A percentile compares a stretch with the other conserved stretches of the same genome.
These are phyloP conservation scores for Proliferodiscus dingleyae DNA, from an alignment of 2,329 filamentous ascomycete genomes.

Conservation along the genomic window DNA sequence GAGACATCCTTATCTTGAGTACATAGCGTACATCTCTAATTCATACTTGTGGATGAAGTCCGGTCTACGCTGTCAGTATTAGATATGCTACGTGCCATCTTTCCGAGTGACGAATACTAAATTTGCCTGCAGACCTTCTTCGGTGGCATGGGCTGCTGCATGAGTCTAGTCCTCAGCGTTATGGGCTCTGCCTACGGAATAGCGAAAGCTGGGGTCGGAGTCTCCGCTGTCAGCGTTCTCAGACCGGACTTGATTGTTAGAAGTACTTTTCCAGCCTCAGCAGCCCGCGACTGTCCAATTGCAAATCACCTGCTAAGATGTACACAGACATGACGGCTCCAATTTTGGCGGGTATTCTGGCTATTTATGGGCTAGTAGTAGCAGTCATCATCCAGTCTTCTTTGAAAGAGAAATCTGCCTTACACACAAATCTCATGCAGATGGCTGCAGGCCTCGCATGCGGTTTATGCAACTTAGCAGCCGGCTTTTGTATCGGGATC, in stretches of 20 bases:
- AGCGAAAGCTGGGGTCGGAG: slow-evolving; percentile 96
- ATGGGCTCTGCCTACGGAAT: slow-evolving; percentile 90
- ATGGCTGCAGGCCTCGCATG: slow-evolving; percentile 75
- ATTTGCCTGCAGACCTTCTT: slow-evolving; percentile 65
- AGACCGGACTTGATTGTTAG: slow-evolving; percentile 96
- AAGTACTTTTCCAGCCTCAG: slow-evolving; percentile 58
- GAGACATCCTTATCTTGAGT: neutral
- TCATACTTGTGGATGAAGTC: neutral
- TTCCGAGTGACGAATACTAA: neutral
- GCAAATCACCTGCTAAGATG: neutral
- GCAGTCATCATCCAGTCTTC: slow-evolving; percentile 77
- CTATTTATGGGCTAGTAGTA: slow-evolving; percentile 90
- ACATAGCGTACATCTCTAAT: neutral
- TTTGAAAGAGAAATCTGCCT: slow-evolving; percentile 61
- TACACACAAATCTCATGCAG: slow-evolving; percentile 78
- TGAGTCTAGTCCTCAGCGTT: slow-evolving; percentile 84
- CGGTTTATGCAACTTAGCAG: slow-evolving; percentile 73
- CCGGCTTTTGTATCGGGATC: slow-evolving; percentile 73
- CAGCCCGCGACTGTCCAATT: neutral
- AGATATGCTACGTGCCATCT: neutral
- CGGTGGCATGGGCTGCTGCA: slow-evolving; percentile 90
- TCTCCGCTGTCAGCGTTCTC: slow-evolving; percentile 93
- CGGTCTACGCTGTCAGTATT: slow-evolving; percentile 6
- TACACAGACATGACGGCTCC: slow-evolving; percentile 88
- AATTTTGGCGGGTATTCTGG: slow-evolving; percentile 99